Evolutionary conservation across 179 eudicot genomes (phyloP), one percentile per base, ranked within the genome.

Genomic region (Dionaea muscipula): DNA sequence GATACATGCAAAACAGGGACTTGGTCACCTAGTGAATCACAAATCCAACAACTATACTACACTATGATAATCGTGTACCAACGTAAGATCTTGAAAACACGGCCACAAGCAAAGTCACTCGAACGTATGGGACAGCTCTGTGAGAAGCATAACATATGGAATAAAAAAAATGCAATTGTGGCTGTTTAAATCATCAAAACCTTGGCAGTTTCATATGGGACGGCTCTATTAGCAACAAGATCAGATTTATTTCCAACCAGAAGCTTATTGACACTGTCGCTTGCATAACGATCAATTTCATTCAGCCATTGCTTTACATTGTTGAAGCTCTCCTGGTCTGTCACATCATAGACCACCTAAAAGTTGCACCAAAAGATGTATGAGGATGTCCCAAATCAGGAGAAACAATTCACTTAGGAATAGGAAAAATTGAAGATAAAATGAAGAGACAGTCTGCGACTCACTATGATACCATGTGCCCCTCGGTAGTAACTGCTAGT

Each of bases 401-500:
- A 20, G 14, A 19, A 54, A 38, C 28, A 11, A 38, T n/a, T 20
- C 1, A 22, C 4, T 11, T 3, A 3, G n/a, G 6, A 4, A n/a
- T 17, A 26, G 13, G 3, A 23, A 37, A 7, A 36, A 20, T 10
- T 53, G 24, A 8, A 38, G 41, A 37, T n/a, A 26, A 53, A 26
- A 13, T 17, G 26, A 54, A 2, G 3, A 31, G 31, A 55, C 4
- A 3, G 10, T 23, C 20, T 55, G 28, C 20, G 51, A 60, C 77
- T 74, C 59, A 78, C 83, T 25, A 78, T 78, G 37, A 78, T 78
- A 13, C 83, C 83, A 63, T 78, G 83, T 19, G 80, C 83, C 51
- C 83, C 83, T 26, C 80, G 80, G 53, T 78, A 78, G 64, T 78
- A 78, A 68, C 83, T 78, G 64, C 83, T 78, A 35, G 83, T 78